Conservation (phyloP, 805 yeast genomes). For the Ogataea haglerorum region DNA sequence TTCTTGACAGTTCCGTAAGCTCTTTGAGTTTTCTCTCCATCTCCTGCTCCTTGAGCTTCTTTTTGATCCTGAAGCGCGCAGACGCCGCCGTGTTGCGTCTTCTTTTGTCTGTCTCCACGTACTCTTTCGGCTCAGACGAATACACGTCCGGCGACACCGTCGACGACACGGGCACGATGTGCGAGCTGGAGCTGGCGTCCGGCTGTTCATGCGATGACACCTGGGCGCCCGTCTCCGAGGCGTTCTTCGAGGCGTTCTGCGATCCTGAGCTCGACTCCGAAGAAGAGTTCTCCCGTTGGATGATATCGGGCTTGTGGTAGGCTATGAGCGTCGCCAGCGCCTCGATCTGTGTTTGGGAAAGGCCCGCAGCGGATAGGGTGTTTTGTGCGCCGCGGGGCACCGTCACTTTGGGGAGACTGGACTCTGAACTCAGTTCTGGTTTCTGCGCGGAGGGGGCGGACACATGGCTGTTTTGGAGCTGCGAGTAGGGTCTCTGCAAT, state of each 20-base stretch:
- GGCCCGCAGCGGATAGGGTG: constrained; percentile 62
- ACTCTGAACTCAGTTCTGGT: constrained; percentile 13
- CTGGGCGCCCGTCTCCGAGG: not conserved
- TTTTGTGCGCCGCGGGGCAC: constrained; percentile 73
- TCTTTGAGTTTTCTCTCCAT: constrained; percentile 76
- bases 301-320: constrained; percentile 43
- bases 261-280: not conserved
- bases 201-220: not conserved
- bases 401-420: constrained; percentile 47
- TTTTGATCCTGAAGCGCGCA: constrained; percentile 88
- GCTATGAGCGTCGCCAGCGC: constrained; percentile 71
- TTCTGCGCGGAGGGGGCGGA: constrained; percentile 11
- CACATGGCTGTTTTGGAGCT: constrained; percentile 27
- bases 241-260: not conserved
- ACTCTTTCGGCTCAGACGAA: constrained; percentile 5
- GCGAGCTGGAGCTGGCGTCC: constrained; percentile 4
- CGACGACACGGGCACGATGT: constrained; percentile 7
- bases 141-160: constrained; percentile 10
- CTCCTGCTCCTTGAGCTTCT: constrained; percentile 88
- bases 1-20: constrained; percentile 61
- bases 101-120: constrained; percentile 62
- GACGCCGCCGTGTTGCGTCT: constrained; percentile 91
- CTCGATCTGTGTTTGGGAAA: constrained; percentile 66
- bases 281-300: constrained; percentile 3
- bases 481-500: constrained; percentile 10